Percentiles rank a stretch among this genome's conserved stretches.
Conservation (phyloP, 1,284 basidiomycete genomes). For the Cryptococcus sp. region DNA sequence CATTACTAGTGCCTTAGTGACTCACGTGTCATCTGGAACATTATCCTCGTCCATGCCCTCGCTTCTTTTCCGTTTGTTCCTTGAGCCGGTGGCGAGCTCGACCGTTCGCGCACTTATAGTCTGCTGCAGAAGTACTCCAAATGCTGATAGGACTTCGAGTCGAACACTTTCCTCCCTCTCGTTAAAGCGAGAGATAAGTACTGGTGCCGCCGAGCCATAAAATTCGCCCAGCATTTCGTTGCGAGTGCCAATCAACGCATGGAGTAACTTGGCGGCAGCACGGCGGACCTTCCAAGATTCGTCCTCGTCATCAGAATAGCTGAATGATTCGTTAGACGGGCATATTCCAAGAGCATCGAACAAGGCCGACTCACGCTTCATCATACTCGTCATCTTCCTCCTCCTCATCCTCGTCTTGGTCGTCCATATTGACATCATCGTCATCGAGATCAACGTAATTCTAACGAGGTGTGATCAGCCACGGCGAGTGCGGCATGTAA, state of each 20-base stretch:
- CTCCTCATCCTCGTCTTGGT: slow-evolving; percentile 50
- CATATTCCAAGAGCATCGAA: too few species aligned
- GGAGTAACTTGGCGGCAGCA: slow-evolving; percentile 84
- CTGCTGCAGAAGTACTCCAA: slow-evolving; percentile 76
- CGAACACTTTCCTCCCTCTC: slow-evolving; percentile 96
- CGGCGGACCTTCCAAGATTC: slow-evolving; percentile 98
- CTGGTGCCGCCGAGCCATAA: slow-evolving; percentile 80
- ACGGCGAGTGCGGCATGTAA: neutral
- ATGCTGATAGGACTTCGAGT: slow-evolving; percentile 89
- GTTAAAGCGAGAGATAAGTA: slow-evolving; percentile 84
- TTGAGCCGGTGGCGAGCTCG: slow-evolving; percentile 32
- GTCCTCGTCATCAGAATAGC: slow-evolving; percentile 97
- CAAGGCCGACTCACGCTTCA: slow-evolving; percentile 74
- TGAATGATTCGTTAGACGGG: slow-evolving; percentile 41
- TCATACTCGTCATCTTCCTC: slow-evolving; percentile 65
- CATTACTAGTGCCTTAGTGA: slow-evolving; percentile 32
- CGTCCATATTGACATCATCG: slow-evolving; percentile 57
- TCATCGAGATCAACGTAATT: slow-evolving; percentile 84
- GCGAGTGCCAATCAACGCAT: slow-evolving; percentile 80
- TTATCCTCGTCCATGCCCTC: slow-evolving; percentile 63
- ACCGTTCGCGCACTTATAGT: slow-evolving; percentile 55
- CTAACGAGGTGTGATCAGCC: slow-evolving; percentile 51
- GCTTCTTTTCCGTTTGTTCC: slow-evolving; percentile 67
- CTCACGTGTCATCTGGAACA: slow-evolving; percentile 66
- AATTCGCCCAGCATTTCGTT: slow-evolving; percentile 78